Conservation (phyloP, 768 basidiomycete species). For the Xerocomellus amylosporus region DNA sequence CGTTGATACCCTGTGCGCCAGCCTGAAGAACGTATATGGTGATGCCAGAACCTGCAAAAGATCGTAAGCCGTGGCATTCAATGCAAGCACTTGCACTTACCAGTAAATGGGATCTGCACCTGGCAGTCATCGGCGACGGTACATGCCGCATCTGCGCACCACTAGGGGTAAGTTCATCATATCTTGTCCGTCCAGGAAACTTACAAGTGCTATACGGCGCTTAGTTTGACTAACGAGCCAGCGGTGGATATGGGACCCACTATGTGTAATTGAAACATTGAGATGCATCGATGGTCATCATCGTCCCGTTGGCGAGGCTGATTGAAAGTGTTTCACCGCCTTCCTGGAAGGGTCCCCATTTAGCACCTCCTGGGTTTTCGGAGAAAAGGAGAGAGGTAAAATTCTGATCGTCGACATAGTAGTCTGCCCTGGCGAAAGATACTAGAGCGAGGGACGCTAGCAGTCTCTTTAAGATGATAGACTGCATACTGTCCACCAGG, state of each 20-base stretch:
- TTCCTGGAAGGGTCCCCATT: slow-evolving; percentile 9
- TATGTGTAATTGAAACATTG: slow-evolving; percentile 15
- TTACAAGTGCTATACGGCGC: slow-evolving; percentile 4
- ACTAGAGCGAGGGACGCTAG: neutral
- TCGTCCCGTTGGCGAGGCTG: slow-evolving; percentile 4
- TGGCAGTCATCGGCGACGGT: slow-evolving; percentile 9
- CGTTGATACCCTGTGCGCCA: slow-evolving; percentile 14
- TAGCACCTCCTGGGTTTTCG: slow-evolving; percentile 9
- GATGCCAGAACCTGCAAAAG: slow-evolving; percentile 17
- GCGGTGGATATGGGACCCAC: slow-evolving; percentile 1
- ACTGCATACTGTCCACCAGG: slow-evolving; percentile 1
- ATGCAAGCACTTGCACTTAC: neutral
- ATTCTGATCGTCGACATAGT: slow-evolving; percentile 19
- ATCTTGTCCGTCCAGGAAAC: neutral
- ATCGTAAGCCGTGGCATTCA: neutral
- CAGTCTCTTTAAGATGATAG: neutral
- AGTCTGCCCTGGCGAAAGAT: slow-evolving; percentile 9
- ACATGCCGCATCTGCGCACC: slow-evolving; percentile 10
- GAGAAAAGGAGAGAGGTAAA: slow-evolving; percentile 9
- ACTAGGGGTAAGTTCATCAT: neutral
- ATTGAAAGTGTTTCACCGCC: slow-evolving; percentile 14
- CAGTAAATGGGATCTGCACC: slow-evolving; percentile 16
- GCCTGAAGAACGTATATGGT: slow-evolving; percentile 20
- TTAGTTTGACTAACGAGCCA: neutral
- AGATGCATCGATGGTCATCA: slow-evolving; percentile 13